Percentiles rank a stretch among this genome's conserved stretches.
Evolutionary conservation across 306 rosid species (phyloP).

Genomic region (Styphnolobium japonicum): DNA sequence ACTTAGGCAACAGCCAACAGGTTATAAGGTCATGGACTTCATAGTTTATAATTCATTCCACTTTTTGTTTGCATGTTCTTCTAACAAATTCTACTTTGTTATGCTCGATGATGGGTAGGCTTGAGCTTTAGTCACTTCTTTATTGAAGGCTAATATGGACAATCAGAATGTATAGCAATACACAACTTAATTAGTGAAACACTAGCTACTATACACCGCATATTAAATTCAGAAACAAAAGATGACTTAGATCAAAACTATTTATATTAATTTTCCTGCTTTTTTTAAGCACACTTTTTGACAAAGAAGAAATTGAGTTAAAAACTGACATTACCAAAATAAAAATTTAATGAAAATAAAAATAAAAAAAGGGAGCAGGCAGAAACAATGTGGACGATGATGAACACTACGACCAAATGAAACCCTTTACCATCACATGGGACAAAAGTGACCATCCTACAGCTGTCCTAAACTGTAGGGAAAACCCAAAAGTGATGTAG

Average conservation of each 20-base stretch:
- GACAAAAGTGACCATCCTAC: slow-evolving; percentile 61
- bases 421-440: slow-evolving; percentile 41
- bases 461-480: slow-evolving; percentile 45
- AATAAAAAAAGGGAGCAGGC: not conserved
- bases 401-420: slow-evolving; percentile 36
- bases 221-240: slow-evolving; percentile 21
- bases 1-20: slow-evolving; percentile 21
- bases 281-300: not conserved
- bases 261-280: not conserved
- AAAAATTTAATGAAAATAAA: not conserved
- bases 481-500: slow-evolving; percentile 26
- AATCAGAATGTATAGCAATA: not conserved
- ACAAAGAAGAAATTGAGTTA: not conserved
- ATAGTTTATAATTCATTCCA: slow-evolving; percentile 22
- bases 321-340: not conserved
- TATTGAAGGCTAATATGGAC: slow-evolving; percentile 9
- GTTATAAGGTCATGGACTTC: slow-evolving; percentile 29
- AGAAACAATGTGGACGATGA: slow-evolving; percentile 31
- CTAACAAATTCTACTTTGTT: not conserved
- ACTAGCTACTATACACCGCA: not conserved
- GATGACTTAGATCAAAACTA: not conserved
- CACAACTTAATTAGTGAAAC: not conserved
- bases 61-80: slow-evolving; percentile 20
- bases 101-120: slow-evolving; percentile 14
- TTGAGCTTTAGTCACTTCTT: slow-evolving; percentile 19